phyloP scores from a whole-genome alignment of 345 rosid species.

The Rhodamnia rubescens region DNA sequence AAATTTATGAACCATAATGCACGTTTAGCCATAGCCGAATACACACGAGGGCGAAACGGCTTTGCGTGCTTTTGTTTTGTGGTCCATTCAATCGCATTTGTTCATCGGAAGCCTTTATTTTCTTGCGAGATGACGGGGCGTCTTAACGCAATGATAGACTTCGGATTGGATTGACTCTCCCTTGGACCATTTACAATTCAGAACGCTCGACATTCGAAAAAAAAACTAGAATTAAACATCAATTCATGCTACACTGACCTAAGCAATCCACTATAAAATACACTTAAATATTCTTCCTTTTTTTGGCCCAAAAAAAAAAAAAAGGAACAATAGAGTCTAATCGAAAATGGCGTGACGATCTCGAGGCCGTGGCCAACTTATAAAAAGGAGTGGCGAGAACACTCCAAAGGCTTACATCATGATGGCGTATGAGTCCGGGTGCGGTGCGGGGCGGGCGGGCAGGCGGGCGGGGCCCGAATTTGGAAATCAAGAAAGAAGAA shows the following conservation, averaged over 20 bases:
- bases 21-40: no score
- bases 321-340: not conserved
- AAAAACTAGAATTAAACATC: not conserved
- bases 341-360: fast-evolving
- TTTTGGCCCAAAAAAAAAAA: fast-evolving
- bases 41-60: not conserved
- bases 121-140: not conserved
- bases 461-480: not conserved
- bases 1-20: no score
- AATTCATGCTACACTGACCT: not conserved
- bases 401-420: not conserved
- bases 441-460: no score
- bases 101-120: not conserved
- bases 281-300: not conserved
- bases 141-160: not conserved
- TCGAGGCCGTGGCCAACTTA: fast-evolving
- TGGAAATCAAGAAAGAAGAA: not conserved
- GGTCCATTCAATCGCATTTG: not conserved
- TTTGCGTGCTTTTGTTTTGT: not conserved
- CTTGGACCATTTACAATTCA: not conserved
- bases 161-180: not conserved
- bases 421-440: not conserved
- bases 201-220: not conserved
- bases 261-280: not conserved
- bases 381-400: not conserved